Evolutionary conservation across 2,329 filamentous ascomycete species (phyloP).

Genomic region (Fusarium odoratissimum): DNA sequence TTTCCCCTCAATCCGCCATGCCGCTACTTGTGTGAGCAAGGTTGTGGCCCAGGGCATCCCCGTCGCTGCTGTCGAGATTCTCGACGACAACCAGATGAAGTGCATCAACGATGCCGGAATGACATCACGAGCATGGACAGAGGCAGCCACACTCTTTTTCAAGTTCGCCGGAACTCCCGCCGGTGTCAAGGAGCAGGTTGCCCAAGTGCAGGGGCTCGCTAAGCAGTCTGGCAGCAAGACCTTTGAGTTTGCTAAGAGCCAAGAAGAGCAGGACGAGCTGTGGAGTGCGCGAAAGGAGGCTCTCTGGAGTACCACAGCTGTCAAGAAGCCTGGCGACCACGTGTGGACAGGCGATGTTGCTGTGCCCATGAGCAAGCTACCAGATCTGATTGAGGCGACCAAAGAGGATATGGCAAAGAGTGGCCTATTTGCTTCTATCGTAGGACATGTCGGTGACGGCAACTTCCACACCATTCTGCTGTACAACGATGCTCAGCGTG

Average conservation of each 20-base stretch:
- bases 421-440: constrained; percentile 63
- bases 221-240: constrained; percentile 70
- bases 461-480: constrained; percentile 78
- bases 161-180: constrained; percentile 80
- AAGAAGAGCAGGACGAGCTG: constrained; percentile 78
- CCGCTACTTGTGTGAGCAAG: constrained; percentile 81
- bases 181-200: constrained; percentile 83
- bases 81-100: constrained; percentile 91
- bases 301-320: constrained; percentile 81
- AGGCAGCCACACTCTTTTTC: constrained; percentile 84
- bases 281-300: constrained; percentile 89
- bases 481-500: constrained; percentile 74
- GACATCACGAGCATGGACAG: constrained; percentile 75
- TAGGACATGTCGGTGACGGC: constrained; percentile 81
- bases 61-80: constrained; percentile 90
- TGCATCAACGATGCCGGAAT: constrained; percentile 74
- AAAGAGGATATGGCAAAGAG: constrained; percentile 58
- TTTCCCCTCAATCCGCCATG: constrained; percentile 70
- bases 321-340: constrained; percentile 72
- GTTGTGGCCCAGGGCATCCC: constrained; percentile 86
- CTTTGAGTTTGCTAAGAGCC: constrained; percentile 81
- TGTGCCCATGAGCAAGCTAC: constrained; percentile 79
- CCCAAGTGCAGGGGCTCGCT: constrained; percentile 72
- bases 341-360: constrained; percentile 91
- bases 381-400: constrained; percentile 82